These are phyloP conservation scores for Trichoderma semiorbis DNA, from an alignment of 2,329 filamentous ascomycete genomes.

Conservation along the genomic window DNA sequence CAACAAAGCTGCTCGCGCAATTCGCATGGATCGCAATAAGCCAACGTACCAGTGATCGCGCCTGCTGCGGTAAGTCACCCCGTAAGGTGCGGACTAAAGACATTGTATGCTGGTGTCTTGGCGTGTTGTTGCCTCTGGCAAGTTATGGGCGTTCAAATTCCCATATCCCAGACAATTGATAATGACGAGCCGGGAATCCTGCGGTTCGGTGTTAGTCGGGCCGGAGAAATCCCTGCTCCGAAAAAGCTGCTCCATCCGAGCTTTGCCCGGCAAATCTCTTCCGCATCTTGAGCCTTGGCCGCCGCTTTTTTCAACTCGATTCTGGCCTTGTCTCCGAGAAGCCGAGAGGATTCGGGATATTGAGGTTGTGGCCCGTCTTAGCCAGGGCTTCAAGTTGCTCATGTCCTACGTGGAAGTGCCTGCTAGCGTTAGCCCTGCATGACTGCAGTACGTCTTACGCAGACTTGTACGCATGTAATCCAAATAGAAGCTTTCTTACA, in stretches of 20 bases:
- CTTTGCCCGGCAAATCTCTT: conserved; percentile 6
- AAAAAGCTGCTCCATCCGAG: conserved; percentile 1
- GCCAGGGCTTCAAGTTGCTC: not conserved
- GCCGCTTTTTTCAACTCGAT: not conserved
- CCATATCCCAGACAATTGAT: conserved; percentile 17
- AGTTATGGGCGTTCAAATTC: conserved; percentile 8
- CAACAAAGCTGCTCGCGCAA: not conserved
- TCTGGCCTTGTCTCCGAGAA: conserved; percentile 4
- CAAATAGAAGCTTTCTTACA: not conserved
- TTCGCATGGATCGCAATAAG: not conserved
- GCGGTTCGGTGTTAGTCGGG: conserved; percentile 34
- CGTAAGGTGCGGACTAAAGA: conserved; percentile 40
- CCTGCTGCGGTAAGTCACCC: conserved; percentile 56
- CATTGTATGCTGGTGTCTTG: conserved; percentile 35
- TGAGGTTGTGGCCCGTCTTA: not conserved
- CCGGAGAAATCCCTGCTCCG: conserved; percentile 29
- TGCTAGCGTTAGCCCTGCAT: not conserved
- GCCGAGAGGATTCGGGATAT: conserved; percentile 9
- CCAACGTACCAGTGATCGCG: conserved; percentile 51
- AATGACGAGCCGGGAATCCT: conserved; percentile 29
- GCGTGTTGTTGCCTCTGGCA: conserved; percentile 18
- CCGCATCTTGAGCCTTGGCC: not conserved
- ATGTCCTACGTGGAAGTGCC: not conserved
- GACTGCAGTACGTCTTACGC: not conserved
- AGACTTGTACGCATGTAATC: not conserved